Percentiles rank a stretch among this genome's conserved stretches.
Evolutionary conservation across 2,329 filamentous ascomycete species (phyloP).

Genomic region (Tolypocladium album): DNA sequence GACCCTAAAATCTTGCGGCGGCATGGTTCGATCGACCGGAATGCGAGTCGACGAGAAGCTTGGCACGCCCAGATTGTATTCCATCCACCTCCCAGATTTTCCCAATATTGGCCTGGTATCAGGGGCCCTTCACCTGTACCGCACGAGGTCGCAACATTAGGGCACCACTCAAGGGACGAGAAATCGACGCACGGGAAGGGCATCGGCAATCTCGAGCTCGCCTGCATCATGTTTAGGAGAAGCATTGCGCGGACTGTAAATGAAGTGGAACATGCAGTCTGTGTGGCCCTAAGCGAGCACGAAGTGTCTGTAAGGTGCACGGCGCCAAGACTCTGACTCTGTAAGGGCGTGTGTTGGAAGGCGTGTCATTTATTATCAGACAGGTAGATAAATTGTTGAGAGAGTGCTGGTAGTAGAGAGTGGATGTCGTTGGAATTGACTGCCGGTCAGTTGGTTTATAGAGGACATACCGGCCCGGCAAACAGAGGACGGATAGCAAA

Average conservation of each 20-base stretch:
- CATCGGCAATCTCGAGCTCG: not conserved
- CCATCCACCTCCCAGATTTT: slow-evolving; percentile 23
- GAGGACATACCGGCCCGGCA: too few relatives aligned
- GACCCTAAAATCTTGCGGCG: not conserved
- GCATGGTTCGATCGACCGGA: slow-evolving; percentile 2
- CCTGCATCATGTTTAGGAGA: not conserved
- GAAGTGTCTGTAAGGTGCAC: slow-evolving; percentile 17
- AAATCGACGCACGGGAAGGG: slow-evolving; percentile 12
- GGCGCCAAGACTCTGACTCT: too few relatives aligned
- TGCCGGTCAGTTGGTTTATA: too few relatives aligned
- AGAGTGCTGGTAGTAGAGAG: slow-evolving; percentile 22
- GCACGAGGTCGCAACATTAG: slow-evolving; percentile 26
- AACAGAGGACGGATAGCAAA: too few relatives aligned
- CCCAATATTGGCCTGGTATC: slow-evolving; percentile 25
- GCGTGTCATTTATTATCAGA: slow-evolving; percentile 29
- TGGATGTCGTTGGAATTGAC: slow-evolving; percentile 6
- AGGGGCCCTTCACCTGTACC: slow-evolving; percentile 23
- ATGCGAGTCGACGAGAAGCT: slow-evolving; percentile 2
- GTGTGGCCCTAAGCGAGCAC: slow-evolving; percentile 25
- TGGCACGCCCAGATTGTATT: slow-evolving; percentile 17
- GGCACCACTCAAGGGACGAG: slow-evolving; percentile 27
- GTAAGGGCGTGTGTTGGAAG: slow-evolving; percentile 25
- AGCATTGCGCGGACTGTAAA: slow-evolving; percentile 4
- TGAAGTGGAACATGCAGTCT: slow-evolving; percentile 20
- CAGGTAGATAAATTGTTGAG: slow-evolving; percentile 30